Base-by-base conservation (phyloP, 306 rosid genomes). In the Cotoneaster glaucophyllus region DNA sequence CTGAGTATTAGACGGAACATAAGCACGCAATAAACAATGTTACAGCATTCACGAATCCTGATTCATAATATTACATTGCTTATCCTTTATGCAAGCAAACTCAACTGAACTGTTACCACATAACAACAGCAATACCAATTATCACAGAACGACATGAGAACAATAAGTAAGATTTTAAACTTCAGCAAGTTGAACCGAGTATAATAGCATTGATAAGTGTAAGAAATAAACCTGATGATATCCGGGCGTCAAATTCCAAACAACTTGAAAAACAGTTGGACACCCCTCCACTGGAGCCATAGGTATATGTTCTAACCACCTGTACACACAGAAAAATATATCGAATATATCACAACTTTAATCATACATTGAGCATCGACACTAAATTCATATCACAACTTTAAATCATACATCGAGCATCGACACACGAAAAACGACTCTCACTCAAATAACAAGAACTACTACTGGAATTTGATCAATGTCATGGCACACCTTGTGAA, bases 201-300 rank as follows among this genome's bases (percentile, higher is more conserved):
- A 57, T 37, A 67, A 48, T 6, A 43, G 28, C 24, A 5, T 66
- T 64, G 82, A 61, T 70, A 82, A 63, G 31, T 45, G 25, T 52
- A 15, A 24, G 56, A 11, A 66, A 71, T 31, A 28, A 84, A 93
- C 98, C 98, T 93, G 93, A 63, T 93, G 94, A 77, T 80, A 81
- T 66, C 98, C 98, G 22, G 98, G 96, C 61, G 84, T 83, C 48
- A 93, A 80, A 86, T 82, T 86, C 83, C 94, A 93, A 83, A 87
- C 74, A 82, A 87, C 98, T 84, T 93, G 98, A 87, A 93, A 90
- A 18, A 86, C 87, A 34, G 89, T 74, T 67, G 93, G 91, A 73
- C 80, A 81, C 48, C 98, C 98, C 79, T 93, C 98, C 85, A 88
- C 77, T 32, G 87, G 94, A 77, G 91, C 80, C 96, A 93, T 90